Conservation (phyloP, 441 rosid genomes). For the Metrosideros polymorpha region DNA sequence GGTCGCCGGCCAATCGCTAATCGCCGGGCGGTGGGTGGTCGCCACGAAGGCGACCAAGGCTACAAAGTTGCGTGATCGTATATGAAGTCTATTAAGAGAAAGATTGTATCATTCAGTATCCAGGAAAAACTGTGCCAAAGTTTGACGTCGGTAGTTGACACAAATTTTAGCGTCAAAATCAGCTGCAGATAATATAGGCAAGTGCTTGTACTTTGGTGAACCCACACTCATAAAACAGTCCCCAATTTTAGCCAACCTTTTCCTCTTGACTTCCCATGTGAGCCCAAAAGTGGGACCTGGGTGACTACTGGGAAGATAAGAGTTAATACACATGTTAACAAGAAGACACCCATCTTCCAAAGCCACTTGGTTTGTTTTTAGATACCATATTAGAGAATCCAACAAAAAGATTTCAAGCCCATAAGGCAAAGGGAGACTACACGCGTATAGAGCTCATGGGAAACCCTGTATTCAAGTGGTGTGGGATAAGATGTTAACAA, state of each 20-base stretch:
- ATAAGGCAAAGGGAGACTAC: not conserved
- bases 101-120: not conserved
- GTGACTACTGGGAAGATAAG: not conserved
- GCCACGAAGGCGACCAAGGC: too few species aligned
- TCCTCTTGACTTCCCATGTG: not conserved
- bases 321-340: not conserved
- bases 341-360: not conserved
- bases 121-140: not conserved
- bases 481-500: not conserved
- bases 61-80: not conserved
- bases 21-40: too few species aligned
- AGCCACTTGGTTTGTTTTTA: not conserved
- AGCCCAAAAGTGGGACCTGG: not conserved
- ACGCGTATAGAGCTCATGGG: not conserved
- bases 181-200: not conserved
- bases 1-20: too few species aligned
- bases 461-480: not conserved
- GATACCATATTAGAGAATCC: not conserved
- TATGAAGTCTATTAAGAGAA: not conserved
- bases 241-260: not conserved
- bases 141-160: not conserved
- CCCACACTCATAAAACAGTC: not conserved
- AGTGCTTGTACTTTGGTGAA: not conserved
- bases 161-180: not conserved
- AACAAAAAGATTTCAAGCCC: not conserved